Conservation (phyloP, 257 asterid genomes). For the Solanum clarkiae region DNA sequence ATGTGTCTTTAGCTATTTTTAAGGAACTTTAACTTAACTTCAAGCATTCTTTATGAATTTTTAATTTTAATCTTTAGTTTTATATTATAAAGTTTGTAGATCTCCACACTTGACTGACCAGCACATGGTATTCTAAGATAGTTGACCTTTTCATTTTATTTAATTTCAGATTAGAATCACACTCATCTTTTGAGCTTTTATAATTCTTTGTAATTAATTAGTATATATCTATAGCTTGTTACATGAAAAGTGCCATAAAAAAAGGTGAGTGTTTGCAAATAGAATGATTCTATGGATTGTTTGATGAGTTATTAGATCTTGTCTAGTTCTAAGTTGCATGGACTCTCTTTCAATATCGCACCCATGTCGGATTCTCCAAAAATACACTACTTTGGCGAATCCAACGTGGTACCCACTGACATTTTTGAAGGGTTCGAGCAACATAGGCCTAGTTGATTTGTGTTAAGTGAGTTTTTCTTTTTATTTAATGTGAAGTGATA, state of each 20-base stretch:
- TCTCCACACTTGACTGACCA: slow-evolving; percentile 31
- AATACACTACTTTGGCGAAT: too few species aligned
- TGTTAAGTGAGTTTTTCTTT: slow-evolving; percentile 25
- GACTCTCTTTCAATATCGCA: too few species aligned
- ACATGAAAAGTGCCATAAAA: background rate
- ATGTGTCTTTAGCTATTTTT: slow-evolving; percentile 34
- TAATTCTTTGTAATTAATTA: background rate
- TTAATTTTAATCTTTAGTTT: background rate
- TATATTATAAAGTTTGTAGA: slow-evolving; percentile 21
- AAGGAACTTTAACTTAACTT: slow-evolving; percentile 34
- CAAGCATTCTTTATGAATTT: slow-evolving; percentile 12
- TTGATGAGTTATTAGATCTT: background rate
- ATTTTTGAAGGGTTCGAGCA: too few species aligned
- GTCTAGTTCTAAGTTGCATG: background rate
- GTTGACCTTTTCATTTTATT: slow-evolving; percentile 24
- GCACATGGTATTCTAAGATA: slow-evolving; percentile 48
- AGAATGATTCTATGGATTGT: slow-evolving; percentile 4
- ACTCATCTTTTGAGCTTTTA: slow-evolving; percentile 1
- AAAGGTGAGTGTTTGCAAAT: slow-evolving; percentile 3
- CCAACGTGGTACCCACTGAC: too few species aligned
- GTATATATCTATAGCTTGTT: background rate
- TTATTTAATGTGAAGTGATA: slow-evolving; percentile 25
- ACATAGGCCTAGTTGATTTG: background rate
- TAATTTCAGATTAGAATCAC: background rate
- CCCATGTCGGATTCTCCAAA: too few species aligned